Conservation (phyloP, 805 yeast genomes). For the Tetrapisispora iriomotensis region DNA sequence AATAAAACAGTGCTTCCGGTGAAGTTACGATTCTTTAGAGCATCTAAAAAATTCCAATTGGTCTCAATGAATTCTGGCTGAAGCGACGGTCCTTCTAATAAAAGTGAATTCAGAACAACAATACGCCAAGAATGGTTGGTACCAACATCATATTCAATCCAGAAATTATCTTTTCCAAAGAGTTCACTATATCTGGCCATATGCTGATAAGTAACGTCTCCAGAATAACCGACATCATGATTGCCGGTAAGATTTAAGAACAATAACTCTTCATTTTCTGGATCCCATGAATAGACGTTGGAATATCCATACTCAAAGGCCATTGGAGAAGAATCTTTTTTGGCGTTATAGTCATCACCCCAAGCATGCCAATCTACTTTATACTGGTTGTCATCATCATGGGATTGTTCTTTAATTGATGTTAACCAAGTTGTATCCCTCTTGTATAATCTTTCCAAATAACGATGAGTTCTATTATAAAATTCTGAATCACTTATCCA, state of each 20-base stretch:
- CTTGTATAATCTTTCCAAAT: constrained; percentile 57
- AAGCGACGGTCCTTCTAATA: constrained; percentile 83
- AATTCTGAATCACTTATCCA: constrained; percentile 93
- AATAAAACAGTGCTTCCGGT: constrained; percentile 72
- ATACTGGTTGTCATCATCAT: constrained; percentile 21
- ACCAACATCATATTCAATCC: constrained; percentile 56
- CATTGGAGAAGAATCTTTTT: constrained; percentile 3
- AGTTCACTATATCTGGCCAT: constrained; percentile 63
- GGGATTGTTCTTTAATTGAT: constrained; percentile 31
- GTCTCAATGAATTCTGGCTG: constrained; percentile 59
- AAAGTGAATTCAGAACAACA: constrained; percentile 73
- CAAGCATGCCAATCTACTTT: constrained; percentile 21
- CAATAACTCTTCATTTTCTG: constrained; percentile 43
- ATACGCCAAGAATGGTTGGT: constrained; percentile 69
- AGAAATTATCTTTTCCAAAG: constrained; percentile 81
- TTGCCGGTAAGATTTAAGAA: constrained; percentile 86
- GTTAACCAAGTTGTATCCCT: constrained; percentile 49
- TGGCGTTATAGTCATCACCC: constrained; percentile 20
- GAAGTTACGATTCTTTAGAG: constrained; percentile 45
- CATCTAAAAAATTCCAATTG: constrained; percentile 66
- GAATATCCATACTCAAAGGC: constrained; percentile 41
- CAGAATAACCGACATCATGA: constrained; percentile 92
- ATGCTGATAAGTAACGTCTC: constrained; percentile 90
- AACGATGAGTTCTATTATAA: constrained; percentile 66
- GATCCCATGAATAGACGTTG: constrained; percentile 61